phyloP scores from a whole-genome alignment of 495 filamentous ascomycete genomes.

The Bacidia gigantensis region DNA sequence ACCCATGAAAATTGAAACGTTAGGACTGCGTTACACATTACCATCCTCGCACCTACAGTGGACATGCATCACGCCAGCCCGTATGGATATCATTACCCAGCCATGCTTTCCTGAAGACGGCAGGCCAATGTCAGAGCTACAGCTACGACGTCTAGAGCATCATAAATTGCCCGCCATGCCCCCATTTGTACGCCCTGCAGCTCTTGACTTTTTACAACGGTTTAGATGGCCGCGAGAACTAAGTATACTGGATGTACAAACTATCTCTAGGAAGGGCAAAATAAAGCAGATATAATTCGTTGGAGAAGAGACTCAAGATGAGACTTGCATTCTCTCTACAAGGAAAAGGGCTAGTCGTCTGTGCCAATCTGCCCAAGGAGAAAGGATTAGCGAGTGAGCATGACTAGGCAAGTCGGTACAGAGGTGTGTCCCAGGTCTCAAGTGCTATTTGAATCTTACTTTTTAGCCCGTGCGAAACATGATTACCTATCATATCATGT shows the following conservation, averaged over 20 bases:
- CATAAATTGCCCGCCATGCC: neutral
- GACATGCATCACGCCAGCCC: neutral
- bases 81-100: neutral
- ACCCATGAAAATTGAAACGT: neutral
- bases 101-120: neutral
- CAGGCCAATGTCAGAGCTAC: neutral
- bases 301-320: neutral
- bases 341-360: no score
- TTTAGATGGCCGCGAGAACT: neutral
- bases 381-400: no score
- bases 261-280: neutral
- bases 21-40: neutral
- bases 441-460: no score
- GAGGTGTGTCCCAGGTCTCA: no score
- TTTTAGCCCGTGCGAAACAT: no score
- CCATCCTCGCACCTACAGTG: neutral
- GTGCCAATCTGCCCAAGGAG: no score
- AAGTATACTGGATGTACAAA: no score
- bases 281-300: neutral
- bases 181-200: neutral
- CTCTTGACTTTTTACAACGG: neutral
- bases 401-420: no score
- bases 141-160: neutral
- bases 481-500: no score
- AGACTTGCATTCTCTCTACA: no score